Percentiles rank a stretch among this genome's conserved stretches.
phyloP scores from a whole-genome alignment of 1,284 basidiomycete genomes.

The Cutaneotrichosporon dermatis region DNA sequence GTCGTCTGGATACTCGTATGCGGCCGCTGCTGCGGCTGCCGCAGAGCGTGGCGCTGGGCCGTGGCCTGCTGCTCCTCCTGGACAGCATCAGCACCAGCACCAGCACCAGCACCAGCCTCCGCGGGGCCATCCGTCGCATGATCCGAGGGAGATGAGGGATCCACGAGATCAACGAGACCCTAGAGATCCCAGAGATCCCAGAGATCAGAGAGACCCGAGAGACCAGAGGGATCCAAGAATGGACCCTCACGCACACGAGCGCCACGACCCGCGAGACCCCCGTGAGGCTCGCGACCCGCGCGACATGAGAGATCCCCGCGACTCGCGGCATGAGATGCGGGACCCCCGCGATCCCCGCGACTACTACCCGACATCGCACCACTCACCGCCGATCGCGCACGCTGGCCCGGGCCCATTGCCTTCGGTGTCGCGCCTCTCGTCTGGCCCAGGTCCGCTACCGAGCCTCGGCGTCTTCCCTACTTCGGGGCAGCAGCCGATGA shows the following conservation, averaged over 20 bases:
- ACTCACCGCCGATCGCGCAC: not conserved
- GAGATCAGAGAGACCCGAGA: no score
- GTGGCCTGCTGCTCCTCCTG: no score
- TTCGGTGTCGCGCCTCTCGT: not conserved
- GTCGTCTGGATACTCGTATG: constrained; percentile 13
- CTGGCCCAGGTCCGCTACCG: not conserved
- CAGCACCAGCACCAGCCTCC: no score
- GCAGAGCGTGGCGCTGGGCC: not conserved
- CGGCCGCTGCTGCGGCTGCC: constrained; percentile 7
- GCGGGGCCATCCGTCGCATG: no score
- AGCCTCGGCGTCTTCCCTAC: constrained; percentile 1
- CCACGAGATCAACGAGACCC: no score
- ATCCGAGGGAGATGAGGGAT: no score
- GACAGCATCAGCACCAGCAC: no score
- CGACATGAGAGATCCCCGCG: not conserved
- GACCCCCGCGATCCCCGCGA: constrained; percentile 1
- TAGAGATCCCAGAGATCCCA: no score
- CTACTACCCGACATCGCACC: not conserved
- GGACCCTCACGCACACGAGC: no score
- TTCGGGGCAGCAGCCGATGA: not conserved
- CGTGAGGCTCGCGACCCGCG: not conserved
- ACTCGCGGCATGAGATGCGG: not conserved
- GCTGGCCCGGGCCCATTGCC: not conserved
- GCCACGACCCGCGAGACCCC: no score
- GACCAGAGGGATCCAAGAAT: no score